Conservation (phyloP, 1,284 basidiomycete genomes). For the Leccinum insolens region DNA sequence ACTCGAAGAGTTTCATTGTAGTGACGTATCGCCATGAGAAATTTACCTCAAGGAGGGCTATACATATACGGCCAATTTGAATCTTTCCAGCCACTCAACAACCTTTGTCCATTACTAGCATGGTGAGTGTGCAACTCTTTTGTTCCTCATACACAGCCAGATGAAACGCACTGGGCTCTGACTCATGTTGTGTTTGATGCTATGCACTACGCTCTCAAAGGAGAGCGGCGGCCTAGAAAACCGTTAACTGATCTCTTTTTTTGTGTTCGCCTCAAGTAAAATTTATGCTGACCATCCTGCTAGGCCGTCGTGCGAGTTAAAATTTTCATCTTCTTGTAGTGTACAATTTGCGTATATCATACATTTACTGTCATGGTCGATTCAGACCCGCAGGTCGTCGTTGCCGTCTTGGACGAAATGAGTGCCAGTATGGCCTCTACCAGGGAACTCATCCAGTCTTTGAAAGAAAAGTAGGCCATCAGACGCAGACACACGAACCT, state of each 20-base stretch:
- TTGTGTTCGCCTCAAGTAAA: neutral
- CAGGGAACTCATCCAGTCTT: constrained; percentile 55
- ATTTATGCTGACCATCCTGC: constrained; percentile 12
- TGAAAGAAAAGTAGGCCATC: constrained; percentile 56
- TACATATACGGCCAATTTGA: neutral
- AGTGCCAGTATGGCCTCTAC: constrained; percentile 61
- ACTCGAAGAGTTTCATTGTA: constrained; percentile 8
- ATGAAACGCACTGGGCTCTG: constrained; percentile 94
- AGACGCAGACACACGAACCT: neutral
- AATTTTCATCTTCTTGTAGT: neutral
- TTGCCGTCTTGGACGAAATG: constrained; percentile 62
- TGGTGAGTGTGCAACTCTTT: neutral
- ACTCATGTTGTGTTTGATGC: constrained; percentile 54
- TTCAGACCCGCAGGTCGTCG: constrained; percentile 25
- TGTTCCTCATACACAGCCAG: constrained; percentile 27
- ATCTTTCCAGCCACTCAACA: neutral
- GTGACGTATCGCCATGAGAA: constrained; percentile 15
- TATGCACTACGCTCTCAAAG: constrained; percentile 69
- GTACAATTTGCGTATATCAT: constrained; percentile 8
- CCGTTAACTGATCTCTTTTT: constrained; percentile 71
- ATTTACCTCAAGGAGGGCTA: no score
- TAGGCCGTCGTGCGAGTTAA: constrained; percentile 11
- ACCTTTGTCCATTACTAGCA: neutral
- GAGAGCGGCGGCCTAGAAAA: constrained; percentile 85
- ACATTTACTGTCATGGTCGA: constrained; percentile 20